These are phyloP conservation scores for Paramarasmius palmivorus DNA, from an alignment of 1,284 basidiomycete genomes.

Conservation along the genomic window DNA sequence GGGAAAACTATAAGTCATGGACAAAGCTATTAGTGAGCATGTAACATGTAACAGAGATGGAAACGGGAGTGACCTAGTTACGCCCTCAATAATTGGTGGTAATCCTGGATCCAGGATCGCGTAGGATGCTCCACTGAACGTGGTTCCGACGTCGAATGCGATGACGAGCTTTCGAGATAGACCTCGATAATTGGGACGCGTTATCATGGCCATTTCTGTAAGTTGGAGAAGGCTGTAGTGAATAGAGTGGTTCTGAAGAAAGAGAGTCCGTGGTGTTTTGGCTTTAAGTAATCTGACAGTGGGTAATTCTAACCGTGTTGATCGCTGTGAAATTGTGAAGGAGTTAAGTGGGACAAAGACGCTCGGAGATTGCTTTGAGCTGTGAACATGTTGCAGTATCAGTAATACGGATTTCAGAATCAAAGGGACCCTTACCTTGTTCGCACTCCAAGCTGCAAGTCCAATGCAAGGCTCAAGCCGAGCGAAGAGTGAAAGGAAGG, in stretches of 20 bases:
- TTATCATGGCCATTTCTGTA: neutral
- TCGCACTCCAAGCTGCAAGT: too few species aligned
- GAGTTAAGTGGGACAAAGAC: too few species aligned
- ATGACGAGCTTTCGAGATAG: slow-evolving; percentile 30
- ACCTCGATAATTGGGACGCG: slow-evolving; percentile 1
- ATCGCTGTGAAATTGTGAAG: too few species aligned
- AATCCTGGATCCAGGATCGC: slow-evolving; percentile 12
- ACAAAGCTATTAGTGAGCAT: neutral
- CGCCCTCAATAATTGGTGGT: slow-evolving; percentile 5
- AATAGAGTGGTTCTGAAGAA: neutral
- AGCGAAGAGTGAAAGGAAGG: too few species aligned
- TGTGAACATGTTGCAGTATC: too few species aligned
- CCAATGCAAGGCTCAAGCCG: too few species aligned
- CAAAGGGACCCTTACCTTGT: too few species aligned
- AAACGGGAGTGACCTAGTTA: neutral
- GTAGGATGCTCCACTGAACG: slow-evolving; percentile 28
- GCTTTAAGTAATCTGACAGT: too few species aligned
- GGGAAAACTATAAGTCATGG: neutral
- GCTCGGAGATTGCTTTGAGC: too few species aligned
- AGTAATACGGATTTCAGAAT: too few species aligned
- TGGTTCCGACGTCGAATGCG: slow-evolving; percentile 47
- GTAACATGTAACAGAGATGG: neutral
- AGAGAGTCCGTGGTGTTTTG: too few species aligned
- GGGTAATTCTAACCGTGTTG: too few species aligned
- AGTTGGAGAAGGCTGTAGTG: neutral